These are phyloP conservation scores for Erodium chrysanthum DNA, from an alignment of 441 rosid species.

Conservation along the genomic window DNA sequence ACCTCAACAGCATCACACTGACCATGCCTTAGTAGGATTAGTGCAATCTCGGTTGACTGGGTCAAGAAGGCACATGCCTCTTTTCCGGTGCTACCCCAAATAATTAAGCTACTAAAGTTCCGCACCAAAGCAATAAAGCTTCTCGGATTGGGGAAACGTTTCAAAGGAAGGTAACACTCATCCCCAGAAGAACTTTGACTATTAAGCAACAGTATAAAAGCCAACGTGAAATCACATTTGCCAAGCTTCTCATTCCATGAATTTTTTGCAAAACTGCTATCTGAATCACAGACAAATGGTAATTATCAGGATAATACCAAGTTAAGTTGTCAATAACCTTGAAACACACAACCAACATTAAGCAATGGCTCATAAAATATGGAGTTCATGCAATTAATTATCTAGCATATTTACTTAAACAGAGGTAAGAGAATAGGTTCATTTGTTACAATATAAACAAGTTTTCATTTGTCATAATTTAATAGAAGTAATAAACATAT, in stretches of 20 bases:
- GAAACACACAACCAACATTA: constrained; percentile 5
- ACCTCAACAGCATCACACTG: constrained; percentile 94
- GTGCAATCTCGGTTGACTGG: constrained; percentile 68
- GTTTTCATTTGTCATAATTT: background rate
- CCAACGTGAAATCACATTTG: constrained; percentile 77
- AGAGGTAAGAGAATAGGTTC: background rate
- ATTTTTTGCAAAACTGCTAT: constrained; percentile 50
- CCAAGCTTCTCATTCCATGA: constrained; percentile 78
- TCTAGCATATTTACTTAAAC: background rate
- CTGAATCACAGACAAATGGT: constrained; percentile 35
- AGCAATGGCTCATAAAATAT: background rate
- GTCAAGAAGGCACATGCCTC: constrained; percentile 56
- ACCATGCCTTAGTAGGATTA: constrained; percentile 64
- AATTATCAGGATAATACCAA: constrained; percentile 5
- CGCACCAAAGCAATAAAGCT: constrained; percentile 44
- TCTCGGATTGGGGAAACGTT: constrained; percentile 49
- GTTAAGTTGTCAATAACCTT: background rate
- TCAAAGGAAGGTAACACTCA: constrained; percentile 23
- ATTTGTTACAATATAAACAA: background rate
- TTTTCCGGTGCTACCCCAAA: constrained; percentile 61
- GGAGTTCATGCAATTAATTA: background rate
- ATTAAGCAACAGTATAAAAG: constrained; percentile 47
- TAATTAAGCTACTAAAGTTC: constrained; percentile 71
- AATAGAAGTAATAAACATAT: background rate
- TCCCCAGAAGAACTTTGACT: constrained; percentile 27